These are phyloP conservation scores for Laguncularia racemosa DNA, from an alignment of 345 rosid genomes.

Conservation along the genomic window DNA sequence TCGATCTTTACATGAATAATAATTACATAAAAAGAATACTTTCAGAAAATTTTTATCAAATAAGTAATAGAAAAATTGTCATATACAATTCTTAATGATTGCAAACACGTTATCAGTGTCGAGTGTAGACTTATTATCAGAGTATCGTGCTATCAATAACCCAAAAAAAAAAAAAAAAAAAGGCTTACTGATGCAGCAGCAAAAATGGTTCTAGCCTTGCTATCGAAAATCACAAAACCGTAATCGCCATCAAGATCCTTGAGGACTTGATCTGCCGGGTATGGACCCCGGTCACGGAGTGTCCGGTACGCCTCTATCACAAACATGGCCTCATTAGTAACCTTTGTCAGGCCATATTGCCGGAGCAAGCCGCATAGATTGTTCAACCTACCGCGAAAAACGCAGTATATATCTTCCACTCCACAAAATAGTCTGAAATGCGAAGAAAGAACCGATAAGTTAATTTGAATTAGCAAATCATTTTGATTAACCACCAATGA, in stretches of 20 bases:
- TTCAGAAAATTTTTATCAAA: too few relatives aligned
- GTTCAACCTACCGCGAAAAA: constrained; percentile 53
- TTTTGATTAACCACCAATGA: background rate
- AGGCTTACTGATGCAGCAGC: constrained; percentile 47
- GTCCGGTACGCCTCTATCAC: constrained; percentile 62
- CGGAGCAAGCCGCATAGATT: constrained; percentile 41
- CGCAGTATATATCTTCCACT: constrained; percentile 43
- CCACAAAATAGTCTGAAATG: constrained; percentile 55
- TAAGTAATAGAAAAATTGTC: too few relatives aligned
- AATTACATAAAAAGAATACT: too few relatives aligned
- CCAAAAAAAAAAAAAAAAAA: background rate
- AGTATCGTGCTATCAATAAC: too few relatives aligned
- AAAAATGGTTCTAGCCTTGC: constrained; percentile 41
- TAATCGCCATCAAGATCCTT: constrained; percentile 58
- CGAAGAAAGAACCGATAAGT: background rate
- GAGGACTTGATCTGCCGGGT: constrained; percentile 67
- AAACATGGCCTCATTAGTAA: constrained; percentile 53
- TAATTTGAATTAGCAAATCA: background rate
- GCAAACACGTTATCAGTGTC: too few relatives aligned
- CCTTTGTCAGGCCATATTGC: constrained; percentile 60
- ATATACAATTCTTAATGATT: too few relatives aligned
- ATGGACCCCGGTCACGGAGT: constrained; percentile 77
- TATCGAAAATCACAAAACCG: constrained; percentile 51
- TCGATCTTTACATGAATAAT: too few relatives aligned
- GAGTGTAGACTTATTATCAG: too few relatives aligned